A percentile compares a stretch with the other conserved stretches of the same genome.
phyloP scores from a whole-genome alignment of 2,329 filamentous ascomycete genomes.

The Chaetomium sp. region DNA sequence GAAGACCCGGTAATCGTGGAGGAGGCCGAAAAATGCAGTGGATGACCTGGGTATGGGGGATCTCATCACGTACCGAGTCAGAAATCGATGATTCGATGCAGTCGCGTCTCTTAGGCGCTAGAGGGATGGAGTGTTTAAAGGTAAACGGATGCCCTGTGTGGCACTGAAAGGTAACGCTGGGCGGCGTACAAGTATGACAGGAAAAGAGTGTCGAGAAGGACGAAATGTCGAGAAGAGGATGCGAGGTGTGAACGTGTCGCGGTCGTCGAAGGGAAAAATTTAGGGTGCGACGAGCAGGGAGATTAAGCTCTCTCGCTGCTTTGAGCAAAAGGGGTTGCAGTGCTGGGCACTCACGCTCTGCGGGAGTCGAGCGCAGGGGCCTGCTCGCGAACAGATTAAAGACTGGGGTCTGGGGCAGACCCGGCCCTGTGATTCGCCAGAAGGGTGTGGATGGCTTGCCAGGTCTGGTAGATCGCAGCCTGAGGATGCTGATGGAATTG shows the following conservation, averaged over 20 bases:
- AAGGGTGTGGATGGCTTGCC: slow-evolving; percentile 27
- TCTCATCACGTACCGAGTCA: slow-evolving; percentile 34
- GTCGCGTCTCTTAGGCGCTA: slow-evolving; percentile 44
- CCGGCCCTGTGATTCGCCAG: slow-evolving; percentile 31
- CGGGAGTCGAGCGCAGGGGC: slow-evolving; percentile 30
- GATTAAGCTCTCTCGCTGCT: slow-evolving; percentile 31
- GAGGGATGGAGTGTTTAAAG: slow-evolving; percentile 30
- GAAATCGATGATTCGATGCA: slow-evolving; percentile 26
- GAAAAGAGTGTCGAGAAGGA: slow-evolving; percentile 37
- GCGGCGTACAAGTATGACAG: slow-evolving; percentile 34
- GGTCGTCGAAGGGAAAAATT: slow-evolving; percentile 36
- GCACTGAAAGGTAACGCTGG: slow-evolving; percentile 33
- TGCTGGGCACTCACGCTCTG: slow-evolving; percentile 24
- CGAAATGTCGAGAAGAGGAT: slow-evolving; percentile 33
- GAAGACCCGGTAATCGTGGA: slow-evolving; percentile 15
- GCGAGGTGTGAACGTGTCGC: slow-evolving; percentile 31
- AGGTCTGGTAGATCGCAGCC: neutral
- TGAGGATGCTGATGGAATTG: slow-evolving; percentile 15
- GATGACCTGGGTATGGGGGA: slow-evolving; percentile 13
- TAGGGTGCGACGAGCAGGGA: slow-evolving; percentile 34
- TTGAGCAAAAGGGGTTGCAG: slow-evolving; percentile 36
- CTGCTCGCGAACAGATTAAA: slow-evolving; percentile 31
- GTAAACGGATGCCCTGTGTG: slow-evolving; percentile 25
- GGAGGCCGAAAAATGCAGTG: neutral
- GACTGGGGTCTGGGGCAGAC: slow-evolving; percentile 24